A percentile compares a stretch with the other conserved stretches of the same genome.
These are phyloP conservation scores for Colletotrichum plurivorum DNA, from an alignment of 2,329 filamentous ascomycete genomes.

Conservation along the genomic window DNA sequence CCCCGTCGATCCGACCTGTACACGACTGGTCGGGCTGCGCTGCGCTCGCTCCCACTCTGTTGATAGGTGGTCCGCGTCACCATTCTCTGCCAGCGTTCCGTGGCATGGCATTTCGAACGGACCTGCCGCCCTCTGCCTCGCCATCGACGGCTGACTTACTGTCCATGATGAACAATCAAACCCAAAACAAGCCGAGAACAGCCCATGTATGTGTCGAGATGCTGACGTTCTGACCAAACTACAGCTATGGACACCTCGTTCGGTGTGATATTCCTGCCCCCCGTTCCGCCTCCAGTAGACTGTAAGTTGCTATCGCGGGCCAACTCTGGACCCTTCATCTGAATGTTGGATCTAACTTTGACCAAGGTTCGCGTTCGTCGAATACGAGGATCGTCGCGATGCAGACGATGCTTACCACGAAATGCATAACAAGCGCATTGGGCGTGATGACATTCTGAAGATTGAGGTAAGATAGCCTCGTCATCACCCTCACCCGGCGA, in stretches of 20 bases:
- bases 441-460: constrained; percentile 94
- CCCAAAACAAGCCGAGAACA: background rate
- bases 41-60: constrained; percentile 18
- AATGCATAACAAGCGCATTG: constrained; percentile 99
- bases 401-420: constrained; percentile 99
- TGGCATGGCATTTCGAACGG: constrained; percentile 26
- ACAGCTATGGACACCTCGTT: constrained; percentile 95
- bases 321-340: background rate
- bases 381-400: constrained; percentile 98
- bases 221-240: constrained; percentile 56
- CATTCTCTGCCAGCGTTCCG: constrained; percentile 32
- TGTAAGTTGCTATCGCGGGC: constrained; percentile 75
- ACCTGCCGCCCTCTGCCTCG: constrained; percentile 11
- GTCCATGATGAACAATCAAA: constrained; percentile 19
- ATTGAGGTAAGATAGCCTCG: constrained; percentile 80
- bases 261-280: constrained; percentile 98
- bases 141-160: constrained; percentile 27
- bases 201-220: constrained; percentile 50
- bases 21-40: constrained; percentile 34
- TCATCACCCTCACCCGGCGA: too few relatives aligned
- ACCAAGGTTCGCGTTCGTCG: constrained; percentile 92
- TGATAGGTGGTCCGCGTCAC: constrained; percentile 26
- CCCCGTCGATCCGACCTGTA: constrained; percentile 48
- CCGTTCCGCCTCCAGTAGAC: constrained; percentile 90
- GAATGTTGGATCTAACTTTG: background rate